These are phyloP conservation scores for Aspergillus quadricinctus DNA, from an alignment of 2,329 filamentous ascomycete genomes.

Conservation along the genomic window DNA sequence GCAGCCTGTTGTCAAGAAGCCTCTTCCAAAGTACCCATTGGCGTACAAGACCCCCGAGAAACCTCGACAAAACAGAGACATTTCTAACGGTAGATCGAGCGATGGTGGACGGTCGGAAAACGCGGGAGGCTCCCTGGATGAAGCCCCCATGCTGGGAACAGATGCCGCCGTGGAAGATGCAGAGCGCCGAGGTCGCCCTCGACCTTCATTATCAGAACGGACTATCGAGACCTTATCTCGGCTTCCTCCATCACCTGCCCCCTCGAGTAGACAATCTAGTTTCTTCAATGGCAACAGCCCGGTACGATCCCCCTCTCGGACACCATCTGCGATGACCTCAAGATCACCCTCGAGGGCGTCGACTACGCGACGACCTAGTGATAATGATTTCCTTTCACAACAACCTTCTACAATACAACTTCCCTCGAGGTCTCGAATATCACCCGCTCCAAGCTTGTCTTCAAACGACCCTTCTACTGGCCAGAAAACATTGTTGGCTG, in stretches of 20 bases:
- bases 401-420: constrained; percentile 29
- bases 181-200: constrained; percentile 23
- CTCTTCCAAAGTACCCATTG: constrained; percentile 22
- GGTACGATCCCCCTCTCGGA: constrained; percentile 59
- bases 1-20: constrained; percentile 35
- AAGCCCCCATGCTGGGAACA: constrained; percentile 11
- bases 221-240: constrained; percentile 80
- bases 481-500: constrained; percentile 6
- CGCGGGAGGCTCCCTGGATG: constrained; percentile 7
- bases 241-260: constrained; percentile 70
- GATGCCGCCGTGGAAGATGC: constrained; percentile 14
- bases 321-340: constrained; percentile 56
- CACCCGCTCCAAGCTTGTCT: constrained; percentile 20
- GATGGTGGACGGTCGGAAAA: constrained; percentile 12
- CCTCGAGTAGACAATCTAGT: constrained; percentile 62
- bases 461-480: constrained; percentile 13
- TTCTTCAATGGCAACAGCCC: constrained; percentile 67
- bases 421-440: constrained; percentile 30
- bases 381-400: constrained; percentile 47
- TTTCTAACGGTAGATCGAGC: constrained; percentile 16
- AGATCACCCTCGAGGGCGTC: constrained; percentile 38
- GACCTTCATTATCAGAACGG: constrained; percentile 62
- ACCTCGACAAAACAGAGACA: constrained; percentile 17
- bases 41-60: constrained; percentile 19
- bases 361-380: constrained; percentile 49